Percentiles rank a stretch among this genome's conserved stretches.
Conservation (phyloP, 495 filamentous ascomycete genomes). For the Aspergillus affinis region DNA sequence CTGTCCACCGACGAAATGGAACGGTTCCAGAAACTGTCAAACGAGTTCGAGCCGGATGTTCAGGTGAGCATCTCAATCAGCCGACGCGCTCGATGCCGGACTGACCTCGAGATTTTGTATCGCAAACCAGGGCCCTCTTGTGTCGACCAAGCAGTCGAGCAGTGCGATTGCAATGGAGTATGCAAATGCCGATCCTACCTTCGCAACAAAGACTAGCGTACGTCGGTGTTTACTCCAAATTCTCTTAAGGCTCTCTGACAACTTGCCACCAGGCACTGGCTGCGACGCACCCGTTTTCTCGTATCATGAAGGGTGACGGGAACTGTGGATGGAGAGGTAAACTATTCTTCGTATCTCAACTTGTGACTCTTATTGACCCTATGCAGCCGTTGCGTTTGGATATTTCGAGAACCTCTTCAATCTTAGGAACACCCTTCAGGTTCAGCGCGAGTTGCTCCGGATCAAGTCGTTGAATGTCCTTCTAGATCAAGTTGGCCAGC, state of each 20-base stretch:
- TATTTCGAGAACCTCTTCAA: conserved; percentile 86
- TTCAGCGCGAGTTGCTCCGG: conserved; percentile 67
- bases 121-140: conserved; percentile 67
- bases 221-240: conserved; percentile 25
- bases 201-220: conserved; percentile 83
- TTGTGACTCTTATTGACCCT: conserved; percentile 17
- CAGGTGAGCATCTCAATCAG: conserved; percentile 48
- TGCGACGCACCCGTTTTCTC: conserved; percentile 81
- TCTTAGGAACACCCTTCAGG: conserved; percentile 58
- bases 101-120: conserved; percentile 8
- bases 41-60: conserved; percentile 65
- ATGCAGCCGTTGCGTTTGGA: conserved; percentile 80
- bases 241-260: conserved; percentile 16
- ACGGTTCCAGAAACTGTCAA: conserved; percentile 53
- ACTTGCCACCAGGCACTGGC: conserved; percentile 63
- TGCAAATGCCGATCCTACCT: conserved; percentile 83
- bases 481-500: conserved; percentile 67
- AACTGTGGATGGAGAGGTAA: conserved; percentile 98
- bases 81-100: not conserved
- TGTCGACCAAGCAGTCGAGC: conserved; percentile 76
- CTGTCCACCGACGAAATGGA: conserved; percentile 53
- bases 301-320: conserved; percentile 86
- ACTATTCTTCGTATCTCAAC: conserved; percentile 22
- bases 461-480: conserved; percentile 69
- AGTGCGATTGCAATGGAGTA: conserved; percentile 82